Evolutionary conservation across 1,284 basidiomycete genomes (phyloP).

Genomic region (Ustilago esculenta): DNA sequence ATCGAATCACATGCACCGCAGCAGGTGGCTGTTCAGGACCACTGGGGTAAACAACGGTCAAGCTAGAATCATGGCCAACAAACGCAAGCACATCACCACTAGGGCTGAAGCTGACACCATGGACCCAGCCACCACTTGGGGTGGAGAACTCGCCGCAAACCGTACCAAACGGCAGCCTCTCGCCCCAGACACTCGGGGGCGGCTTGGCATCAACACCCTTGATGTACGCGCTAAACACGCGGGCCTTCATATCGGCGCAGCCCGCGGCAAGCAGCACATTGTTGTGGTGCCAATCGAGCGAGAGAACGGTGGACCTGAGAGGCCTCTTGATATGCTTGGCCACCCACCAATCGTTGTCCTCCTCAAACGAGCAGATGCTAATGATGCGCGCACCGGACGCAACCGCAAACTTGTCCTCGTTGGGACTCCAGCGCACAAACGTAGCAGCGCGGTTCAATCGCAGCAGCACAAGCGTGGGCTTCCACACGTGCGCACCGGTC

Average conservation of each 20-base stretch:
- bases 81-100: conserved; percentile 92
- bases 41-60: conserved; percentile 63
- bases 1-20: conserved; percentile 60
- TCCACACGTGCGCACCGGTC: conserved; percentile 78
- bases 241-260: conserved; percentile 91
- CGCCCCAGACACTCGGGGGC: conserved; percentile 90
- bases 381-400: conserved; percentile 82
- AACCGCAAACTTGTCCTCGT: conserved; percentile 98
- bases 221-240: conserved; percentile 98
- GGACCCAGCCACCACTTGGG: conserved; percentile 94
- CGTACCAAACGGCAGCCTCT: conserved; percentile 96
- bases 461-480: conserved; percentile 94
- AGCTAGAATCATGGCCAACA: conserved; percentile 73
- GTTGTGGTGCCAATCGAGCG: conserved; percentile 97
- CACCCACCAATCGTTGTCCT: conserved; percentile 95
- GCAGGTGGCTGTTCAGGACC: conserved; percentile 59
- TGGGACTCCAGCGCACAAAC: conserved; percentile 92
- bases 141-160: conserved; percentile 92
- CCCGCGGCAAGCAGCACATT: conserved; percentile 94
- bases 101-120: conserved; percentile 93
- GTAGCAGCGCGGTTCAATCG: conserved; percentile 96
- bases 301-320: conserved; percentile 88
- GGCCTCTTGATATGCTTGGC: conserved; percentile 98
- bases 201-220: conserved; percentile 97
- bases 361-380: conserved; percentile 65